Evolutionary conservation across 306 rosid species (phyloP).

Genomic region (Elaeagnus macrophylla): DNA sequence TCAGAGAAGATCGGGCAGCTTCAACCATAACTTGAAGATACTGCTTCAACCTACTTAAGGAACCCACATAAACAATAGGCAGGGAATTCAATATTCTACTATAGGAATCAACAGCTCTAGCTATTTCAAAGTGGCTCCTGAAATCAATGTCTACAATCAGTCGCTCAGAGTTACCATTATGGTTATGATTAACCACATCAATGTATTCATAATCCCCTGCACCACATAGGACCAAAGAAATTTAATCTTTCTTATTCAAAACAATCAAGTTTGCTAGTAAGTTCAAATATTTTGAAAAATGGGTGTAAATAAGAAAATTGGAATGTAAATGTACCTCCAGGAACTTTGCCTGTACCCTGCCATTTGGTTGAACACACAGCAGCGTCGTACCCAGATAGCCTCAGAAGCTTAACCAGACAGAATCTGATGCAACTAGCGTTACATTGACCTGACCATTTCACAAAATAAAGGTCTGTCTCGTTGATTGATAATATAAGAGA

Average conservation of each 20-base stretch:
- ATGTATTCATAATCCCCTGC: slow-evolving; percentile 92
- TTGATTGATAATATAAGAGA: slow-evolving; percentile 56
- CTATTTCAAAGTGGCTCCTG: slow-evolving; percentile 94
- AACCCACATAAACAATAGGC: slow-evolving; percentile 75
- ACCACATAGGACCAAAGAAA: not conserved
- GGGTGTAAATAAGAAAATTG: too few relatives aligned
- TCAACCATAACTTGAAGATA: slow-evolving; percentile 82
- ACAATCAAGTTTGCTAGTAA: too few relatives aligned
- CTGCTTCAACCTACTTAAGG: slow-evolving; percentile 58
- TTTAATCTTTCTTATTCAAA: too few relatives aligned
- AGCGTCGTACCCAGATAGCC: slow-evolving; percentile 76
- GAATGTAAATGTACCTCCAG: slow-evolving; percentile 61
- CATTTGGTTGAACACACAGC: slow-evolving; percentile 78
- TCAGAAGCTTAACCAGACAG: slow-evolving; percentile 71
- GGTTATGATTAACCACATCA: slow-evolving; percentile 50
- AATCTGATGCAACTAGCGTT: slow-evolving; percentile 77
- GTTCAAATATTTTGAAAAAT: too few relatives aligned
- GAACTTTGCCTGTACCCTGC: slow-evolving; percentile 88
- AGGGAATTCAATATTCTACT: slow-evolving; percentile 69
- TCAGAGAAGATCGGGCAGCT: slow-evolving; percentile 72
- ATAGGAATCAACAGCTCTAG: slow-evolving; percentile 88
- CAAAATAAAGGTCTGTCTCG: slow-evolving; percentile 38
- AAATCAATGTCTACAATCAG: slow-evolving; percentile 79
- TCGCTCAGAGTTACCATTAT: slow-evolving; percentile 54
- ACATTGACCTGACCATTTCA: slow-evolving; percentile 54